Conservation (phyloP, 805 yeast genomes). For the Torulaspora delbrueckii region DNA sequence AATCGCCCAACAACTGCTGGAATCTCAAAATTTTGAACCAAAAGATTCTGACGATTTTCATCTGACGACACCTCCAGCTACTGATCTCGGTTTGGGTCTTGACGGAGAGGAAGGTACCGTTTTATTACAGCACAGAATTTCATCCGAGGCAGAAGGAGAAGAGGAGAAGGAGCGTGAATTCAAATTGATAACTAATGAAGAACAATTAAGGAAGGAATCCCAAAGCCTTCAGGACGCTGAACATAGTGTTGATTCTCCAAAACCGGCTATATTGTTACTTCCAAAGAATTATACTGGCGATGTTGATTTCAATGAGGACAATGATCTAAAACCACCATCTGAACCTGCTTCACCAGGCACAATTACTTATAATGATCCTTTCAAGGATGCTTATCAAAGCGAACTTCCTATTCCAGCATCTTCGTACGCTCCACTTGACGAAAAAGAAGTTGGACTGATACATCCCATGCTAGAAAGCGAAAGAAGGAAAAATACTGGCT, state of each 20-base stretch:
- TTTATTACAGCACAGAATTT: slow-evolving; percentile 1
- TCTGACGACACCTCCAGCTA: slow-evolving; percentile 8
- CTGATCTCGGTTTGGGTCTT: background rate
- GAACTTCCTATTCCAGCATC: slow-evolving; percentile 2
- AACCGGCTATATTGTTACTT: slow-evolving; percentile 28
- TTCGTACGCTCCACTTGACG: slow-evolving; percentile 20
- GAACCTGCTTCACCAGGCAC: slow-evolving; percentile 5
- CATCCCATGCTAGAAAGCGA: slow-evolving; percentile 18
- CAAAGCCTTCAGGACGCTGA: slow-evolving; percentile 16
- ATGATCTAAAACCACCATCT: slow-evolving; percentile 4
- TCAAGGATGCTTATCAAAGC: background rate
- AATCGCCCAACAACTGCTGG: slow-evolving; percentile 11
- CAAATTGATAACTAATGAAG: slow-evolving; percentile 23
- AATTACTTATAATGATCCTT: background rate
- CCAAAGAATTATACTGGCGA: slow-evolving; percentile 27
- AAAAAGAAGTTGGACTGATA: slow-evolving; percentile 28
- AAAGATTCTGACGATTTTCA: slow-evolving; percentile 4
- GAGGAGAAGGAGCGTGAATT: slow-evolving; percentile 18
- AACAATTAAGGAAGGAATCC: slow-evolving; percentile 23
- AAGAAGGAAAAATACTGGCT: slow-evolving; percentile 11
- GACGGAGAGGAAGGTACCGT: slow-evolving; percentile 3
- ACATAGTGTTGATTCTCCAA: slow-evolving; percentile 22
- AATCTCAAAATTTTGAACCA: background rate
- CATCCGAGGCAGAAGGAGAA: slow-evolving; percentile 4
- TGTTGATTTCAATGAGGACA: slow-evolving; percentile 13